Base-by-base conservation (phyloP, 2,329 filamentous ascomycete species). In the Coniochaeta hoffmannii region DNA sequence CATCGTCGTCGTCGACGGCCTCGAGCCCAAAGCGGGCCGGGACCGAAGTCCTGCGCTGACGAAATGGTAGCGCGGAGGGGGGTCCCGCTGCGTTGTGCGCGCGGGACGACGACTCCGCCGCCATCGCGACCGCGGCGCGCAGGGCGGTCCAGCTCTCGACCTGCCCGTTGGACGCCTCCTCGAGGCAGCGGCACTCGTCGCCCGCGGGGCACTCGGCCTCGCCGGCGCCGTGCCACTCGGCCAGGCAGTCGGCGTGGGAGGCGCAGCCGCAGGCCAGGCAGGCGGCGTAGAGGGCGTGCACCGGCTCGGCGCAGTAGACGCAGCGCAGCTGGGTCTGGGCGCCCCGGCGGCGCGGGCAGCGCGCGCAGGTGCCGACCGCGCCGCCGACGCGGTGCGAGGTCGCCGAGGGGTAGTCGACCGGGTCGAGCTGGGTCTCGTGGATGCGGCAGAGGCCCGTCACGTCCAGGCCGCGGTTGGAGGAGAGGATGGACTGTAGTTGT, bases 181-280 rank as follows among this genome's bases (percentile, higher is more conserved):
- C 73, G 0, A 78, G 73, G 61, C 84, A 87, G 57, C 80, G 73
- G 63, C 84, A 87, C 64, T 86, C 84, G 62, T 86, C 84, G 1
- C 83, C 83, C 0, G 81, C 83, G 0, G 83, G 81, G 55, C 84
- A 87, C 50, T 77, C 68, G 1, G 70, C 76, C 65, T 83, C 80
- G 22, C 79, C 79, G 6, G 76, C 74, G 7, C 72, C 76, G 60
- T 83, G 79, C 81, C 82, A 85, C 62, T 82, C 79, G 2, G 74
- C 75, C 15, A 83, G 72, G 59, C 84, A 87, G 9, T 71, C 66
- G 49, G 83, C 78, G 65, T 87, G 84, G 53, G 75, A 77, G 8
- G 78, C 79, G 60, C 84, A 87, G 12, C 83, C 83, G 59, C 84
- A 87, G 11, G 77, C 76, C 2, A 87, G 73, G 58, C 84, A 87